These are phyloP conservation scores for Eutrema yunnanense DNA, from an alignment of 345 rosid species.

Conservation along the genomic window DNA sequence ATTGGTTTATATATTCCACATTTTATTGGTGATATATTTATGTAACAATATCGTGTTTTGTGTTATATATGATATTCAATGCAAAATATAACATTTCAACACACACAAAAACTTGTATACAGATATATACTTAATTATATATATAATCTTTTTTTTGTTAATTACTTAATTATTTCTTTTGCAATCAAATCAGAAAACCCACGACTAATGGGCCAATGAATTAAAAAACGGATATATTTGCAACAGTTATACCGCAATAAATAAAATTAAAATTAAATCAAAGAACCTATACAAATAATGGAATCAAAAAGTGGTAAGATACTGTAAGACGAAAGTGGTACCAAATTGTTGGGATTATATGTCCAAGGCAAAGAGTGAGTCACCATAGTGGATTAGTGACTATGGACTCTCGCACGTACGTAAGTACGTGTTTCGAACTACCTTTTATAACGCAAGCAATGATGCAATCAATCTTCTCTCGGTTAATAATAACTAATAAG, in stretches of 20 bases:
- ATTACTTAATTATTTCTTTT: not conserved
- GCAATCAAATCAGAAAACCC: not conserved
- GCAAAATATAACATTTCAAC: too few relatives aligned
- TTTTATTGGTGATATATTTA: too few relatives aligned
- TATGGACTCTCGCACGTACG: not conserved
- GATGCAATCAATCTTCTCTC: slow-evolving; percentile 1
- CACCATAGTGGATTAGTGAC: slow-evolving; percentile 4
- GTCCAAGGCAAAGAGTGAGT: slow-evolving; percentile 3
- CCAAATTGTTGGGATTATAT: not conserved
- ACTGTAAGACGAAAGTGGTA: not conserved
- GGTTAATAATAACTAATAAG: not conserved
- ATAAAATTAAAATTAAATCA: not conserved
- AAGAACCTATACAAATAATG: not conserved
- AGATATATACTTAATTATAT: too few relatives aligned
- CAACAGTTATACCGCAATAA: not conserved
- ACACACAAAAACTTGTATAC: too few relatives aligned
- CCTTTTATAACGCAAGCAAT: slow-evolving; percentile 3
- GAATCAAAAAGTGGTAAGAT: not conserved
- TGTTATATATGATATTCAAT: too few relatives aligned
- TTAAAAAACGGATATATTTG: not conserved
- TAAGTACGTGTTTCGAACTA: not conserved
- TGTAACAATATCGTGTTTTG: too few relatives aligned
- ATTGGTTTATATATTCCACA: too few relatives aligned
- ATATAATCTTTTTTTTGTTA: too few relatives aligned
- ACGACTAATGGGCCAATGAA: not conserved